Conservation (phyloP, 441 rosid species). For the Jatropha multifida region DNA sequence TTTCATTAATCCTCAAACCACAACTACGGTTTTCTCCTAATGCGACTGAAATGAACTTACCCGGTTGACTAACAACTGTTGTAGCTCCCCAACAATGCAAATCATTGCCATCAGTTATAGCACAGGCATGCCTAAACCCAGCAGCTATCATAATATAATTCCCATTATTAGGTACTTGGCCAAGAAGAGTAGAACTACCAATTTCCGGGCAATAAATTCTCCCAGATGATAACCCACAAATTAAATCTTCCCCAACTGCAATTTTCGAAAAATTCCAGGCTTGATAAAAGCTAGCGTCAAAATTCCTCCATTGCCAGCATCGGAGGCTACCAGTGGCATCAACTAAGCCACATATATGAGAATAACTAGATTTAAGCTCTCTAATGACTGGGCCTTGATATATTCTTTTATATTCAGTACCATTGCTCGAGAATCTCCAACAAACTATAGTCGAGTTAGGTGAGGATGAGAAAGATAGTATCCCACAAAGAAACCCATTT, state of each 20-base stretch:
- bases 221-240: constrained; percentile 48
- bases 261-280: constrained; percentile 23
- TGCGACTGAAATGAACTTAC: constrained; percentile 44
- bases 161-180: background rate
- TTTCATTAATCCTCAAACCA: constrained; percentile 40
- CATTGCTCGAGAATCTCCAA: constrained; percentile 51
- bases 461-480: constrained; percentile 23
- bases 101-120: constrained; percentile 17
- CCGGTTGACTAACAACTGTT: constrained; percentile 19
- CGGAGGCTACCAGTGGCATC: constrained; percentile 25
- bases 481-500: constrained; percentile 49
- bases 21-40: constrained; percentile 53
- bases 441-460: constrained; percentile 37
- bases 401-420: constrained; percentile 33
- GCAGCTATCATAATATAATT: constrained; percentile 42
- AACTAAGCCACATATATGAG: constrained; percentile 47
- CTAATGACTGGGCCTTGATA: constrained; percentile 32
- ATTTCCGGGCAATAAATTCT: constrained; percentile 23
- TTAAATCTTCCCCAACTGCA: constrained; percentile 47
- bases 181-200: background rate
- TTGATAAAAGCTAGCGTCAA: background rate
- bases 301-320: constrained; percentile 51
- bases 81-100: constrained; percentile 49
- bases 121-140: constrained; percentile 56
- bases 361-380: constrained; percentile 45